These are phyloP conservation scores for Phytophthora pseudosyringae DNA, from an alignment of 352 stramenopile species.

Conservation along the genomic window DNA sequence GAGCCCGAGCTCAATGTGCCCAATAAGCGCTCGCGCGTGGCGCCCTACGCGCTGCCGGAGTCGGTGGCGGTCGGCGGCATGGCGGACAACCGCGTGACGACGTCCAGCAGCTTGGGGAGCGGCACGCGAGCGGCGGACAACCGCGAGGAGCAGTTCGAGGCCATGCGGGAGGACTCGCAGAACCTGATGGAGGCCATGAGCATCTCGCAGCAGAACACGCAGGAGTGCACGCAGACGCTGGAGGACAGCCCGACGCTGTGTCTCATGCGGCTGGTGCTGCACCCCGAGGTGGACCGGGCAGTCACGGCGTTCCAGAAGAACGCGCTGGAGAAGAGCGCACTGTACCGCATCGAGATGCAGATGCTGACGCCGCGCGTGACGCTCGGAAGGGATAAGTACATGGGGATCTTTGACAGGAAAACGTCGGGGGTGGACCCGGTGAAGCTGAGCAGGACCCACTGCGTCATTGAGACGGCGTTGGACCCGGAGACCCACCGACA, in stretches of 20 bases:
- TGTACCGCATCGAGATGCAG: conserved; percentile 73
- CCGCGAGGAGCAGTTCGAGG: conserved; percentile 40
- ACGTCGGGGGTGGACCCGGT: conserved; percentile 63
- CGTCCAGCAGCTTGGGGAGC: conserved; percentile 23
- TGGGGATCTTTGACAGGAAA: conserved; percentile 62
- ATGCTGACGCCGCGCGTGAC: conserved; percentile 50
- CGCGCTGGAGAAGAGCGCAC: conserved; percentile 49
- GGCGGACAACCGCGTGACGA: conserved; percentile 8
- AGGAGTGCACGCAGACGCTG: conserved; percentile 75
- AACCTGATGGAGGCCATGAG: conserved; percentile 69
- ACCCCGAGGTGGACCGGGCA: conserved; percentile 67
- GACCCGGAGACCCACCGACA: conserved; percentile 51
- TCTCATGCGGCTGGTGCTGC: conserved; percentile 66
- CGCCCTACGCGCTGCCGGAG: conserved; percentile 20
- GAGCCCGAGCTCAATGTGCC: conserved; percentile 38
- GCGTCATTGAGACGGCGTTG: conserved; percentile 58
- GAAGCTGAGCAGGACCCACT: conserved; percentile 71
- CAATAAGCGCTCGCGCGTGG: conserved; percentile 36
- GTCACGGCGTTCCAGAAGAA: conserved; percentile 66
- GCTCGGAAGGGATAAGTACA: conserved; percentile 64
- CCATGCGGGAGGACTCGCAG: conserved; percentile 57
- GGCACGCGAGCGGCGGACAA: conserved; percentile 10
- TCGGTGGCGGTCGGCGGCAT: not conserved
- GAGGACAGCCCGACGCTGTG: conserved; percentile 67
- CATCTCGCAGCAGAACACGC: conserved; percentile 80